These are phyloP conservation scores for Sarocladium oryzae DNA, from an alignment of 2,329 filamentous ascomycete genomes.

Conservation along the genomic window DNA sequence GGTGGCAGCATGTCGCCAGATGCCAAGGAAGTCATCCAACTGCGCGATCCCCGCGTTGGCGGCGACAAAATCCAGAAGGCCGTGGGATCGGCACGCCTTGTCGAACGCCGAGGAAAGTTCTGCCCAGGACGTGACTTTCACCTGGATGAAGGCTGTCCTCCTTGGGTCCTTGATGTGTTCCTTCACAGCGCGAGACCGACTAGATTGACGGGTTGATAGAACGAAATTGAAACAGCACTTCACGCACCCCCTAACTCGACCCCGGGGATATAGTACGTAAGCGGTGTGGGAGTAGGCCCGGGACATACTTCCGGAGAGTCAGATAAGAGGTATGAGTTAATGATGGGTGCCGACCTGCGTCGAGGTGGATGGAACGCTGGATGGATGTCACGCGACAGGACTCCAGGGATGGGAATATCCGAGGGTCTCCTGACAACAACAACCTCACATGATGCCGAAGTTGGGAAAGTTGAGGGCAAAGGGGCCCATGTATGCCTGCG, in stretches of 20 bases:
- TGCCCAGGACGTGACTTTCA: constrained; percentile 14
- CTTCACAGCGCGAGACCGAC: constrained; percentile 15
- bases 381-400: too few relatives aligned
- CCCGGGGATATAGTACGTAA: too few relatives aligned
- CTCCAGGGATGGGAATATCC: background rate
- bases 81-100: constrained; percentile 39
- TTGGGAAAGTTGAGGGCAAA: constrained; percentile 26
- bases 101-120: constrained; percentile 26
- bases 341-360: too few relatives aligned
- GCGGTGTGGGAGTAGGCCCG: too few relatives aligned
- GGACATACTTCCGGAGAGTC: too few relatives aligned
- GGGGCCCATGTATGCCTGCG: constrained; percentile 24
- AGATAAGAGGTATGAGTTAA: too few relatives aligned
- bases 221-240: background rate
- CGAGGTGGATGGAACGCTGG: too few relatives aligned
- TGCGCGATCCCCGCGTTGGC: constrained; percentile 54
- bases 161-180: background rate
- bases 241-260: too few relatives aligned
- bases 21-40: constrained; percentile 37
- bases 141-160: constrained; percentile 13
- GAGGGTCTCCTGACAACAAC: too few relatives aligned
- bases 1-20: constrained; percentile 42
- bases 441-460: constrained; percentile 21
- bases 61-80: constrained; percentile 73
- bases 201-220: constrained; percentile 11